A percentile compares a stretch with the other conserved stretches of the same genome.
These are phyloP conservation scores for Eucalyptus curtisii DNA, from an alignment of 345 rosid genomes.

Conservation along the genomic window DNA sequence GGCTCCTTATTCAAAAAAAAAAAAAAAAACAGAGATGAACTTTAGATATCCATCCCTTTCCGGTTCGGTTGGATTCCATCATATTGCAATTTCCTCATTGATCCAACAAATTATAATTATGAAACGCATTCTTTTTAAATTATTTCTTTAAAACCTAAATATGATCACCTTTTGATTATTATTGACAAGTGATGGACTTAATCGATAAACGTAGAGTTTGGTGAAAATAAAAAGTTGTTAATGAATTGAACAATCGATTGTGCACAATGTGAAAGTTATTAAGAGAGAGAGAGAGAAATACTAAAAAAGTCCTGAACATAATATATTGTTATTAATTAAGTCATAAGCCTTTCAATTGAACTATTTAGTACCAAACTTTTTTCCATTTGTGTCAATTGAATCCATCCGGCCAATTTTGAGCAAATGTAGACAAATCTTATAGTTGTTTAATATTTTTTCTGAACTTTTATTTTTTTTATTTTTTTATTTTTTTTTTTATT, in stretches of 20 bases:
- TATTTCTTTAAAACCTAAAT: background rate
- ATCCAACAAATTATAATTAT: background rate
- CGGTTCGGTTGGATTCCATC: accelerated
- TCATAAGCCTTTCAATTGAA: accelerated
- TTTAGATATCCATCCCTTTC: background rate
- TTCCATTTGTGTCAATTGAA: too few species aligned
- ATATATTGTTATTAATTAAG: accelerated
- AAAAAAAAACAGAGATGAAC: background rate
- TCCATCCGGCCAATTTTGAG: too few species aligned
- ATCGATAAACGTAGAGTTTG: background rate
- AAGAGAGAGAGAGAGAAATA: background rate
- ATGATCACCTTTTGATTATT: background rate
- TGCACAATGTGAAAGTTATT: background rate
- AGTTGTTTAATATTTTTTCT: too few species aligned
- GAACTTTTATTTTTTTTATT: too few species aligned
- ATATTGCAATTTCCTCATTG: background rate
- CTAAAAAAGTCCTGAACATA: accelerated
- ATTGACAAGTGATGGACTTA: background rate
- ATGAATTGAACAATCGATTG: background rate
- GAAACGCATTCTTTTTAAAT: background rate
- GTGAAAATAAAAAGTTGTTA: background rate
- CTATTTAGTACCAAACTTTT: accelerated
- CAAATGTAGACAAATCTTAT: accelerated
- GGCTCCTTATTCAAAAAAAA: background rate
- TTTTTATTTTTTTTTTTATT: too few species aligned